Base-by-base conservation (phyloP, 176 grass and related monocot genomes). In the Hordeum marinum region DNA sequence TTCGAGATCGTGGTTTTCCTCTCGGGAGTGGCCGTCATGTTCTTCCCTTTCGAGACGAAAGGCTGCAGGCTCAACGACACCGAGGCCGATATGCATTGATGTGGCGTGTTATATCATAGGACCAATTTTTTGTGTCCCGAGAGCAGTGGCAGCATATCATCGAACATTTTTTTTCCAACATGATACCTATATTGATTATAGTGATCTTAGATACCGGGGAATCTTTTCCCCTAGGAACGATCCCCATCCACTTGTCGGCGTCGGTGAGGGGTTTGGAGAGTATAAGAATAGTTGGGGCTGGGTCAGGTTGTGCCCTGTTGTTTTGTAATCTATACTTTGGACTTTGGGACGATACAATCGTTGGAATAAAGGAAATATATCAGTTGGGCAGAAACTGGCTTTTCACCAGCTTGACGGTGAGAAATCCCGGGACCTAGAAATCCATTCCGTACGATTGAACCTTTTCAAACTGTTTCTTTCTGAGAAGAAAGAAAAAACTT, bases 1-100 rank as follows among this genome's bases (percentile, higher is more conserved):
- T 98, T 98, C 68, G 96, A 98, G 83, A 68, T 98, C 65, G 93
- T 98, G 50, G 68, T 92, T n/a, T 89, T 98, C 85, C 63, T 90
- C 18, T 95, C 96, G 0, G 96, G 91, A 29, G 20, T 95, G 15
- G 89, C 96, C 7, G 96, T 98, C 36, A 90, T 70, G 35, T 94
- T 98, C 81, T 98, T 94, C 69, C 96, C 93, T 65, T 89, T 95
- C 13, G 93, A 98, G 91, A 95, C 93, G 1, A 94, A 76, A 32
- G 96, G 93, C 6, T 68, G 93, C 68, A 89, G 65, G 75, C 93
- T 95, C 18, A 90, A 80, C 58, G 96, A 94, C 72, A 85, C 83
- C 2, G 85, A 94, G 43, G 90, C 80, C 5, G 79, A 84, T 80
- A 86, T 93, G 60, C 87, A 77, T 68, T 93, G 77, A 93, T 74